Base-by-base conservation (phyloP, 768 basidiomycete genomes). In the Coprinopsis sp. region DNA sequence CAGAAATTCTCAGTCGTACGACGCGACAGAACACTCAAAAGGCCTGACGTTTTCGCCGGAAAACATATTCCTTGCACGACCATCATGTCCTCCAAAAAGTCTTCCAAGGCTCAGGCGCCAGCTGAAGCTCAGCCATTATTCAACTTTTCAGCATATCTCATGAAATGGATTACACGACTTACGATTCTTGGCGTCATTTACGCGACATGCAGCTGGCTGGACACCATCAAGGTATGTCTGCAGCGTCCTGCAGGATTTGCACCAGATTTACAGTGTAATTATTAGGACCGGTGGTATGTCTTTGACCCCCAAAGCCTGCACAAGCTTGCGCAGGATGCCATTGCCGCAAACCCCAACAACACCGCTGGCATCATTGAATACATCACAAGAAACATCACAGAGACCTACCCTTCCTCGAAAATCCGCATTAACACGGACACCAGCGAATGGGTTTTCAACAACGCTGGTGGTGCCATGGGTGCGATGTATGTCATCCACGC, bases 401-500 rank as follows among this genome's bases (percentile, higher is more conserved):
- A 68, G 13, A 82, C 80, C 1, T 86, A 93, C 61, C 81, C 89
- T 0, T 58, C 76, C 38, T 70, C 71, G 24, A 52, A 70, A n/a
- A 73, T 82, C 33, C 69, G 66, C 16, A 46, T 89, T 52, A 79
- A 81, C 60, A 53, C 79, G 40, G 57, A 85, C 68, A 61, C 76
- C 18, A 70, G 71, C 29, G 93, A 97, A 58, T 97, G 95, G 95
- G 79, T 96, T 21, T 88, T 95, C 68, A 97, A 83, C 72, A 98
- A 97, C 57, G 94, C 95, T 1, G 96, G 94, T 10, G 96, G 96
- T 50, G 93, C 93, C 1, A 97, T 95, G 94, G 93, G 93, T 33
- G 85, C 85, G 27, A 97, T 99, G 95, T 96, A 93, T 64, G 77
- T 98, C 67, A 90, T 98, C 53, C 96, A 98, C 58, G 91, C 95